A percentile compares a stretch with the other conserved stretches of the same genome.
Evolutionary conservation across 1,284 basidiomycete genomes (phyloP).

Genomic region (Moesziomyces globuligerus): DNA sequence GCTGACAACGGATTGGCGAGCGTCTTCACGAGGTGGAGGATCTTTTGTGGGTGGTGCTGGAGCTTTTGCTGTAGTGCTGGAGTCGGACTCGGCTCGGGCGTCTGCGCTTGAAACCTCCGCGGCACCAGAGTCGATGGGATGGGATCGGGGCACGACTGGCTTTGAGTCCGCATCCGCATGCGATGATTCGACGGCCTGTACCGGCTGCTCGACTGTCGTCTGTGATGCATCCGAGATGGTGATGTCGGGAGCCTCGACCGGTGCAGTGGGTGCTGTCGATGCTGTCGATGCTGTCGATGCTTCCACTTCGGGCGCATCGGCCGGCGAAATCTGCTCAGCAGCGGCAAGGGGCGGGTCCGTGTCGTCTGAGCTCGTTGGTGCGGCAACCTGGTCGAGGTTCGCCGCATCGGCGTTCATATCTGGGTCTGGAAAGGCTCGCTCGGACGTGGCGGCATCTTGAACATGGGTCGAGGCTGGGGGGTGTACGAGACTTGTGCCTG

Average conservation of each 20-base stretch:
- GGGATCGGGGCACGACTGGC: background rate
- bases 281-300: conserved; percentile 13
- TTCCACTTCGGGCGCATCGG: conserved; percentile 6
- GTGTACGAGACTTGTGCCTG: conserved; percentile 34
- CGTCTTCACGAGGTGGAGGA: conserved; percentile 6
- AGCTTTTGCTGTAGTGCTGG: conserved; percentile 5
- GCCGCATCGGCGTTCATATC: background rate
- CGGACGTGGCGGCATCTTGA: background rate
- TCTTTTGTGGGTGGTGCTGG: conserved; percentile 23
- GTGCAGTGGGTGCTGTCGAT: background rate
- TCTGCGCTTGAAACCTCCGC: background rate
- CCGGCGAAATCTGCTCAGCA: background rate
- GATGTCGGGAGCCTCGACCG: conserved; percentile 14
- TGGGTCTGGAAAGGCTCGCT: background rate
- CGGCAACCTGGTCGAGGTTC: no score
- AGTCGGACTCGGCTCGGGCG: conserved; percentile 2
- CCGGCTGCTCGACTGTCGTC: background rate
- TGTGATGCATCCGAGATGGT: conserved; percentile 19
- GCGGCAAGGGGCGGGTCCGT: background rate
- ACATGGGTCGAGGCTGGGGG: conserved; percentile 7
- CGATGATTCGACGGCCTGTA: background rate
- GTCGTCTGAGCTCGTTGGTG: background rate
- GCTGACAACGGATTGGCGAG: conserved; percentile 13
- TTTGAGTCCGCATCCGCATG: background rate
- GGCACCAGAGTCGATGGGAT: background rate